These are phyloP conservation scores for Tympanopsis confertula DNA, from an alignment of 2,329 filamentous ascomycete species.

Conservation along the genomic window DNA sequence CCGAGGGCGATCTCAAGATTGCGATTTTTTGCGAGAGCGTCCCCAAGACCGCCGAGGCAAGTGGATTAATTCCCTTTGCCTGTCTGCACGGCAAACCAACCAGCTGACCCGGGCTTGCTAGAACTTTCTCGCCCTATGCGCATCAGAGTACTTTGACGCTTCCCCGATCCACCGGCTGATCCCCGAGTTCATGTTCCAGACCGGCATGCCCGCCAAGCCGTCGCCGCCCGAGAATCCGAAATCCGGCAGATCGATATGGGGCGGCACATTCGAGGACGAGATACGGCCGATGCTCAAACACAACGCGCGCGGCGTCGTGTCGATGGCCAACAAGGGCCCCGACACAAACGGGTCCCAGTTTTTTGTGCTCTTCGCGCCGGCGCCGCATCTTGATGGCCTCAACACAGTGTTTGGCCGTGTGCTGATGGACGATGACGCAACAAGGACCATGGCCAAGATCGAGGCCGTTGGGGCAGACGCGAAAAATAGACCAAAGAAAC, in stretches of 20 bases:
- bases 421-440: conserved; percentile 52
- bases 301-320: conserved; percentile 56
- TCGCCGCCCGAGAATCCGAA: conserved; percentile 47
- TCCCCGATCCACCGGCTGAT: conserved; percentile 74
- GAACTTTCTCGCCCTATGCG: conserved; percentile 83
- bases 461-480: conserved; percentile 65
- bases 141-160: conserved; percentile 63
- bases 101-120: conserved; percentile 16
- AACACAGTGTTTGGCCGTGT: conserved; percentile 73
- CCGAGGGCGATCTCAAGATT: conserved; percentile 80
- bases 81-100: conserved; percentile 4
- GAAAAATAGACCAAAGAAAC: conserved; percentile 63
- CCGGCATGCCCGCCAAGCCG: conserved; percentile 49
- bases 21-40: conserved; percentile 94
- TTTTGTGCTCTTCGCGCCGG: conserved; percentile 68
- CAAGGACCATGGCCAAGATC: conserved; percentile 57
- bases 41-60: conserved; percentile 77
- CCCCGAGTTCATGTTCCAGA: conserved; percentile 70
- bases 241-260: conserved; percentile 63
- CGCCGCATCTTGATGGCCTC: conserved; percentile 70
- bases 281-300: conserved; percentile 61
- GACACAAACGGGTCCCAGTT: conserved; percentile 70
- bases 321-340: conserved; percentile 70
- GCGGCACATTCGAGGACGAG: conserved; percentile 67
- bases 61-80: conserved; percentile 7